A percentile compares a stretch with the other conserved stretches of the same genome.
These are phyloP conservation scores for Euphorbia lathyris DNA, from an alignment of 345 rosid species.

Conservation along the genomic window DNA sequence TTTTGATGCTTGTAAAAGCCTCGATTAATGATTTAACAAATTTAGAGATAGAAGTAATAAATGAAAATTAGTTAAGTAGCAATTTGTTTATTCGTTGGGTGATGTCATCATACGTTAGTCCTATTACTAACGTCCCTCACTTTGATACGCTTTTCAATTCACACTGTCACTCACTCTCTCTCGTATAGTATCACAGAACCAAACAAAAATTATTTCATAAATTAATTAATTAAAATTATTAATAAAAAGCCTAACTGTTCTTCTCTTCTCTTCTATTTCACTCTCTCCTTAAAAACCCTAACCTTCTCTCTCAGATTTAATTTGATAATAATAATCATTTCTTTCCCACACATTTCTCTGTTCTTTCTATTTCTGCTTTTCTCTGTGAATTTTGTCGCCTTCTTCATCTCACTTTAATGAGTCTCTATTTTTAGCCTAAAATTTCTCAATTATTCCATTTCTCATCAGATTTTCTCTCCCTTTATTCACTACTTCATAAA, in stretches of 20 bases:
- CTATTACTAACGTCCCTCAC: neutral
- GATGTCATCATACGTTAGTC: constrained; percentile 5
- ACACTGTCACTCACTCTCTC: neutral
- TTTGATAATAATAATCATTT: neutral
- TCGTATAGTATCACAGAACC: neutral
- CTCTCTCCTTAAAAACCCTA: constrained; percentile 18
- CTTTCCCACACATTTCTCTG: neutral
- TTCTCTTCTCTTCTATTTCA: neutral
- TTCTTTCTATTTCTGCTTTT: neutral
- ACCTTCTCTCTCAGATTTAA: neutral
- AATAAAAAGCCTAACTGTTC: constrained; percentile 12
- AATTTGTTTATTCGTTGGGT: neutral
- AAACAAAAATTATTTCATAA: neutral
- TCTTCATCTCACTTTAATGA: neutral
- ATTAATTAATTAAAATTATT: neutral
- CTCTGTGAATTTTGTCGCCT: neutral
- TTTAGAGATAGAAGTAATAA: too few relatives aligned
- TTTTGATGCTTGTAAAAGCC: too few relatives aligned
- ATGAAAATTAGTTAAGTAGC: too few relatives aligned
- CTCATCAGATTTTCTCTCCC: neutral
- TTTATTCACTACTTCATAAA: neutral
- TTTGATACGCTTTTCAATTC: neutral
- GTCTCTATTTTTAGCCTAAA: neutral
- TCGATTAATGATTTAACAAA: too few relatives aligned
- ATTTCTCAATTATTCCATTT: neutral